Conservation (phyloP, 2,329 filamentous ascomycete species). For the Hortaea werneckii region DNA sequence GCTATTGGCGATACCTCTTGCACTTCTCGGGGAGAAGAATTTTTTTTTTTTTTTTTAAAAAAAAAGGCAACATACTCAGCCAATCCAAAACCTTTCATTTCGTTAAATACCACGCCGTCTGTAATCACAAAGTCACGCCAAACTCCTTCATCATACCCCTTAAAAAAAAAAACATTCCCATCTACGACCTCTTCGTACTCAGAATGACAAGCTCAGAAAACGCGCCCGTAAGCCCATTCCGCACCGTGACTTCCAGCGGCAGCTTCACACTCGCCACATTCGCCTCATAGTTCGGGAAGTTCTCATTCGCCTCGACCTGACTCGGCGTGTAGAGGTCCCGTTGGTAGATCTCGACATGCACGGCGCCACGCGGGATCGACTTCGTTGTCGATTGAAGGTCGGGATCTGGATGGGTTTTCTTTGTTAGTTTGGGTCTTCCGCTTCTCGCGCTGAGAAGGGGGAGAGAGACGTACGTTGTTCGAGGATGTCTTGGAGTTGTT, state of each 20-base stretch:
- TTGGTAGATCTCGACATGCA: conserved; percentile 11
- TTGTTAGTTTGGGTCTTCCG: background rate
- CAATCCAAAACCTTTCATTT: too few relatives aligned
- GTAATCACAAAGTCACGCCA: too few relatives aligned
- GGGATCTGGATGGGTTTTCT: conserved; percentile 6
- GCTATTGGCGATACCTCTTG: too few relatives aligned
- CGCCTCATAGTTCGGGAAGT: conserved; percentile 7
- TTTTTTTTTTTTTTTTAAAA: too few relatives aligned
- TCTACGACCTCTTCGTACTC: conserved; percentile 13
- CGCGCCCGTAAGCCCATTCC: conserved; percentile 3
- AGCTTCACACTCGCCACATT: conserved; percentile 14
- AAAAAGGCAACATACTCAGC: too few relatives aligned
- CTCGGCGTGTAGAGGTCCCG: conserved; percentile 9
- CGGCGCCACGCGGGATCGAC: conserved; percentile 7
- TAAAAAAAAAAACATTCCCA: too few relatives aligned
- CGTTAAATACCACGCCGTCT: too few relatives aligned
- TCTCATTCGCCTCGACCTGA: conserved; percentile 1
- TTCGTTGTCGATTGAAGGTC: conserved; percentile 10
- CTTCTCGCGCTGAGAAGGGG: background rate
- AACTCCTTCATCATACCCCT: too few relatives aligned
- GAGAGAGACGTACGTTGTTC: conserved; percentile 1
- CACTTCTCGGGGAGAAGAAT: too few relatives aligned
- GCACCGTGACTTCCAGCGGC: conserved; percentile 8
- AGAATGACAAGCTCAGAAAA: conserved; percentile 11
- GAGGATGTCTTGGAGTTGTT: conserved; percentile 10